A percentile compares a stretch with the other conserved stretches of the same genome.
Conservation (phyloP, 306 rosid genomes). For the Quercus berberidifolia region DNA sequence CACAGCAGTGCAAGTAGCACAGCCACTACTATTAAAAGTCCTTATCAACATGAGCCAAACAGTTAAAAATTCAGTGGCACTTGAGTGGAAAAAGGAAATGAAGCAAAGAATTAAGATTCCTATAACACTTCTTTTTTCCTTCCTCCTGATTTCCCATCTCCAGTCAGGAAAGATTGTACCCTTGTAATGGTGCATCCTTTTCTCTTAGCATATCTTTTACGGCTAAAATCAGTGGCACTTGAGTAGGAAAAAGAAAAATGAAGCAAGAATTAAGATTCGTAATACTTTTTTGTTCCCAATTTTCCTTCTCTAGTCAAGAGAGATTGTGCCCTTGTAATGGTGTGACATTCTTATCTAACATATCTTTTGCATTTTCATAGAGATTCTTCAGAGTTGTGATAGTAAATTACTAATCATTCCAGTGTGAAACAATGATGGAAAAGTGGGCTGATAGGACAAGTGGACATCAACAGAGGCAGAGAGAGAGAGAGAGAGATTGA, state of each 20-base stretch:
- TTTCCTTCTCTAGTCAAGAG: neutral
- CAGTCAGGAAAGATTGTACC: neutral
- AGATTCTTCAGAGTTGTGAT: constrained; percentile 40
- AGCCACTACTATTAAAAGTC: neutral
- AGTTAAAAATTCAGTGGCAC: neutral
- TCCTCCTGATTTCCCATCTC: neutral
- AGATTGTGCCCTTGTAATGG: constrained; percentile 13
- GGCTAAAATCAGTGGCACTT: neutral
- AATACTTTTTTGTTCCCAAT: neutral
- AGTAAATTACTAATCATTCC: constrained; percentile 36
- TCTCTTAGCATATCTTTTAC: neutral
- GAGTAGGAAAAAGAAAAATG: neutral
- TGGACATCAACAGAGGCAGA: neutral
- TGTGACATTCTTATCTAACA: neutral
- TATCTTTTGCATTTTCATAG: constrained; percentile 7
- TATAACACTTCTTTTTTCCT: neutral
- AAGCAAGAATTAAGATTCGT: constrained; percentile 2
- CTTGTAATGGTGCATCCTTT: constrained; percentile 2
- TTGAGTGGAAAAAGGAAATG: neutral
- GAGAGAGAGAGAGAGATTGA: constrained; percentile 7
- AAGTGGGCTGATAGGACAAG: constrained; percentile 31
- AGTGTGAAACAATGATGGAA: constrained; percentile 42
- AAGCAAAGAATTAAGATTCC: neutral
- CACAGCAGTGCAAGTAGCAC: neutral
- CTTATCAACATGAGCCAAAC: constrained; percentile 9